Evolutionary conservation across 176 grass and related monocot species (phyloP), one percentile per base, ranked within the genome.

Genomic region (Cenchrus fungigraminus): DNA sequence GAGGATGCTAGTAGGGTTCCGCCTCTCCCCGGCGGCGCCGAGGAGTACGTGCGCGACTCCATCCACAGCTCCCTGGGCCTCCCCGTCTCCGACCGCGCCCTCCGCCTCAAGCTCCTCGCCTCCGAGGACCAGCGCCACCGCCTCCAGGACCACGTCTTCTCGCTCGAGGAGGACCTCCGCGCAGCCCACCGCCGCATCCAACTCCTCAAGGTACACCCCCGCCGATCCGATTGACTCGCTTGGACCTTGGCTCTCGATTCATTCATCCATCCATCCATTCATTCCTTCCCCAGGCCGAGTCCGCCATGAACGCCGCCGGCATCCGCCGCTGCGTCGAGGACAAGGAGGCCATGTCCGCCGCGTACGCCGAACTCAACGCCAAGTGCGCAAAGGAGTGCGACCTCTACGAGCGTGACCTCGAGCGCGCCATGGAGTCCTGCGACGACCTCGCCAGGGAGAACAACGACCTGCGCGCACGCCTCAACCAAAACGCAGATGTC

Each of bases 321-420:
- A 57, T 98, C 65, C 91, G 80, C 74, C 89, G 92, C 79, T 95
- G 89, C 60, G 68, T 95, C 71, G 90, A 98, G 88, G 96, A 98
- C 61, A 95, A 95, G 91, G 89, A 90, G 81, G 12, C 83, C 50
- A 22, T 91, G 61, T 69, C 71, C 47, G 45, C 86, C 12, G 62
- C 40, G 6, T 95, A 77, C 77, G 65, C 78, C 55, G 77, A 92
- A 4, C 71, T 94, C 85, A 73, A 83, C 71, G 59, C 76, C 25
- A 88, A 90, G 62, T 90, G 74, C 77, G 19, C 77, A 37, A 94
- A 89, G 74, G 93, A 98, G 80, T 94, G 91, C 83, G n/a, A 83
- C 5, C 91, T 98, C 67, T 95, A 90, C 83, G 96, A 98, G 87
- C 93, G 91, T 2, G 96, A 98, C 72, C 91, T 94, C 12, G 91